Percentiles rank a stretch among this genome's conserved stretches.
These are phyloP conservation scores for Gaertneriomyces semiglobifer DNA, from an alignment of 192 early-diverging fungal species.

Conservation along the genomic window DNA sequence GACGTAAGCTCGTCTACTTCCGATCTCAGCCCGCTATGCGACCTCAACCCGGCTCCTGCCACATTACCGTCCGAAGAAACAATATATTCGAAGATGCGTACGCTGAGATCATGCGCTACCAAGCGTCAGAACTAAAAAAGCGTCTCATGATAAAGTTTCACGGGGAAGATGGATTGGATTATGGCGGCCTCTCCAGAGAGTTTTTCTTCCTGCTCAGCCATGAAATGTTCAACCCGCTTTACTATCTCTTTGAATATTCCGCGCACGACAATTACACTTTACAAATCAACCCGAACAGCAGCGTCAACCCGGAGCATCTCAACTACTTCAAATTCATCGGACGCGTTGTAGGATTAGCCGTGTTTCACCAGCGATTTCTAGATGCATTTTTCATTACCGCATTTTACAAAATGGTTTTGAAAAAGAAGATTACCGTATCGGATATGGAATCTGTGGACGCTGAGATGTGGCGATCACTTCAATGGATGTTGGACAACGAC, in stretches of 20 bases:
- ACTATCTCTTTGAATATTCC: constrained; percentile 95
- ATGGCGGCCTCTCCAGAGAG: constrained; percentile 94
- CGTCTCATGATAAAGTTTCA: constrained; percentile 98
- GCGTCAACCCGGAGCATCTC: constrained; percentile 94
- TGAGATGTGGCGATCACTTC: constrained; percentile 82
- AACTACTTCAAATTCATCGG: constrained; percentile 99
- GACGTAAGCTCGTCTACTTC: constrained; percentile 96
- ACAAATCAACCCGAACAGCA: constrained; percentile 94
- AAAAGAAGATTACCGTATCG: constrained; percentile 80
- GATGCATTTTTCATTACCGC: constrained; percentile 94
- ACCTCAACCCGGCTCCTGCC: constrained; percentile 79
- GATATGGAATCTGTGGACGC: constrained; percentile 96
- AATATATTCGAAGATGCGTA: constrained; percentile 95
- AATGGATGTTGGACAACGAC: constrained; percentile 95
- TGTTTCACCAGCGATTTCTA: constrained; percentile 96
- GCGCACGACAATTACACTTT: constrained; percentile 98
- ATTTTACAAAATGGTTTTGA: constrained; percentile 95
- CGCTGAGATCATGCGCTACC: constrained; percentile 91
- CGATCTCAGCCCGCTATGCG: constrained; percentile 88
- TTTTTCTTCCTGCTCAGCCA: constrained; percentile 98
- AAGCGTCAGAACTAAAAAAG: constrained; percentile 89
- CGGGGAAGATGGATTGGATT: constrained; percentile 97
- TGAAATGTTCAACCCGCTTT: constrained; percentile 99
- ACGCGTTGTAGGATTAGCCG: constrained; percentile 89
- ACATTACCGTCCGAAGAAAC: constrained; percentile 85